phyloP scores from a whole-genome alignment of 73 alveolate species.

The Tetrahymena elliotti region DNA sequence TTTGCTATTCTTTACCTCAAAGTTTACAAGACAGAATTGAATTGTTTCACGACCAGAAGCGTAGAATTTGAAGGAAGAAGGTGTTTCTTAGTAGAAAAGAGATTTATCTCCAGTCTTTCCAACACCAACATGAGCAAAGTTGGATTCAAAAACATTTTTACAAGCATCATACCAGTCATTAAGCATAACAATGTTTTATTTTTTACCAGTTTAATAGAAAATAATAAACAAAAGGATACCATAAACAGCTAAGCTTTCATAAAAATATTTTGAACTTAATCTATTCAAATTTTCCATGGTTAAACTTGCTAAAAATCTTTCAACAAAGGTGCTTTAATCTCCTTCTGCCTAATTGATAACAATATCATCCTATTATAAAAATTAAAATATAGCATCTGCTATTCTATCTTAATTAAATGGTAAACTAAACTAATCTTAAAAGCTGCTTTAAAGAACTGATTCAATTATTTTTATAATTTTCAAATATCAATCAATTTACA shows the following conservation, averaged over 20 bases:
- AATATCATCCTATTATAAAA: neutral
- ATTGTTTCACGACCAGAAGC: neutral
- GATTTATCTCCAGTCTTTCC: neutral
- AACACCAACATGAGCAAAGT: neutral
- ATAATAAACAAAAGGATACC: neutral
- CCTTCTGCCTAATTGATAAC: neutral
- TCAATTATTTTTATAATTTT: too few relatives aligned
- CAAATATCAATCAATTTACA: neutral
- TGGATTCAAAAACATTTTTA: neutral
- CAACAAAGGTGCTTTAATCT: neutral
- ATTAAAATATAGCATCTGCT: neutral
- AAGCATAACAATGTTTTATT: neutral
- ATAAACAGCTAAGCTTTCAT: neutral
- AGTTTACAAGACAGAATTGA: neutral
- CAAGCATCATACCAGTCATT: neutral
- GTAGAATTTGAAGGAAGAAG: neutral
- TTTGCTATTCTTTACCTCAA: neutral
- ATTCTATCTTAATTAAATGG: neutral
- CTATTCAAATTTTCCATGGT: neutral
- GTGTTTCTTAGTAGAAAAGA: neutral
- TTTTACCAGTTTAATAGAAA: neutral
- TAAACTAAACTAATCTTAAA: neutral
- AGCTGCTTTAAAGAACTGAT: neutral
- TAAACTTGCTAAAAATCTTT: neutral
- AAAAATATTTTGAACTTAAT: neutral